A percentile compares a stretch with the other conserved stretches of the same genome.
phyloP scores from a whole-genome alignment of 1,284 basidiomycete genomes.

The Apiotrichum brassicae region DNA sequence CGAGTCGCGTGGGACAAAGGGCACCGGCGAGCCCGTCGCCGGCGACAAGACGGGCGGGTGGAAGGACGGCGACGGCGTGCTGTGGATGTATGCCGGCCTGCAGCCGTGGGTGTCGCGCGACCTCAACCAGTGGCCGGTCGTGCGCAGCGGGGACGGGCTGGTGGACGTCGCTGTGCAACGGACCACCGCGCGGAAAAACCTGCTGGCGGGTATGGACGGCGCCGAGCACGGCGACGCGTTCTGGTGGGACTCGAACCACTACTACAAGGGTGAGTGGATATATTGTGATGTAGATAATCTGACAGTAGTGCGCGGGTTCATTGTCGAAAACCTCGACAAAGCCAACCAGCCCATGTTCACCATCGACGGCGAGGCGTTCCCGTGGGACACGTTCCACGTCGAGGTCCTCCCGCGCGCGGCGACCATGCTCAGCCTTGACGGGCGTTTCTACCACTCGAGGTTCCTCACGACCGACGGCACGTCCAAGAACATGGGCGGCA shows the following conservation, averaged over 20 bases:
- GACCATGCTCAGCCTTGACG: slow-evolving; percentile 63
- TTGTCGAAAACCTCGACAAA: slow-evolving; percentile 60
- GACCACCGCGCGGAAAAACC: slow-evolving; percentile 56
- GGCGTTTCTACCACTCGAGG: slow-evolving; percentile 50
- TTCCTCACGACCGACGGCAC: too few species aligned
- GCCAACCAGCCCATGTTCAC: slow-evolving; percentile 51
- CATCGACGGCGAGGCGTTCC: slow-evolving; percentile 73
- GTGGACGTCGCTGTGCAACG: slow-evolving; percentile 72
- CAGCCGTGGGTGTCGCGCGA: slow-evolving; percentile 57
- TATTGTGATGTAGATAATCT: not conserved
- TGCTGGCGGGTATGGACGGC: slow-evolving; percentile 60
- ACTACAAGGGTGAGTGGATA: slow-evolving; percentile 59
- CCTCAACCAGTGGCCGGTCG: slow-evolving; percentile 80
- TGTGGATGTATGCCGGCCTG: slow-evolving; percentile 59
- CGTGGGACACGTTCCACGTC: slow-evolving; percentile 74
- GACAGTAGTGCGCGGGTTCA: slow-evolving; percentile 54
- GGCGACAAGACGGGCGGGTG: slow-evolving; percentile 37
- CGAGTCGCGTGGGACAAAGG: slow-evolving; percentile 19
- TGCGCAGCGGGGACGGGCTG: slow-evolving; percentile 67
- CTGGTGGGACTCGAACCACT: slow-evolving; percentile 63
- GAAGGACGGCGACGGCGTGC: slow-evolving; percentile 65
- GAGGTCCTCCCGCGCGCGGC: slow-evolving; percentile 69
- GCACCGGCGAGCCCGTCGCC: not conserved
- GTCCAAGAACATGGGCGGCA: not conserved
- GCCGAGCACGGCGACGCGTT: slow-evolving; percentile 62